Evolutionary conservation across 441 rosid genomes (phyloP).

Genomic region (Manihot esculenta): DNA sequence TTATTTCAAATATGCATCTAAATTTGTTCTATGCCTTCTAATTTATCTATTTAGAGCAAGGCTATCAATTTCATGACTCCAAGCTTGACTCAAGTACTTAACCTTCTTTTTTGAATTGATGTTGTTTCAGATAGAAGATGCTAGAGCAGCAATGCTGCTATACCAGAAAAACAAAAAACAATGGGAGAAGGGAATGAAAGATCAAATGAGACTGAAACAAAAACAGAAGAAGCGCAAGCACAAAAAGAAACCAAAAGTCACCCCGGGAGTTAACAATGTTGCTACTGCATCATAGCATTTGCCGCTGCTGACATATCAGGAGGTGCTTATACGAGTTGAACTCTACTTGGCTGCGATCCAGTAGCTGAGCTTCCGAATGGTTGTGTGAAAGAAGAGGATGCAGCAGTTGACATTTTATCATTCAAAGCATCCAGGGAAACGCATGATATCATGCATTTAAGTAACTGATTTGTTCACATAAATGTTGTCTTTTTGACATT

Average conservation of each 20-base stretch:
- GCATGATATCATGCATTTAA: too few species aligned
- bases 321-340: neutral
- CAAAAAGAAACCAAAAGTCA: slow-evolving; percentile 50
- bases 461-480: neutral
- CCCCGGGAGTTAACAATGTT: slow-evolving; percentile 17
- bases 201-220: slow-evolving; percentile 52
- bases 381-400: neutral
- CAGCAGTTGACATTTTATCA: neutral
- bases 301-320: neutral
- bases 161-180: slow-evolving; percentile 64
- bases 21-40: neutral
- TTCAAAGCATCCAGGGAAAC: too few species aligned
- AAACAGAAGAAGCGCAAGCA: slow-evolving; percentile 69
- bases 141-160: slow-evolving; percentile 92
- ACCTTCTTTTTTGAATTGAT: neutral
- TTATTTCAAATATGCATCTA: neutral
- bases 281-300: slow-evolving; percentile 26
- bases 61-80: neutral
- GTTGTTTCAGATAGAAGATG: slow-evolving; percentile 66
- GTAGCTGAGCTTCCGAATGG: neutral
- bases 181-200: slow-evolving; percentile 75
- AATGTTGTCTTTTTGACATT: too few species aligned
- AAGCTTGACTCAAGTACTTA: neutral
- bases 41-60: neutral
- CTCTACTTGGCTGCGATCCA: neutral